A percentile compares a stretch with the other conserved stretches of the same genome.
Evolutionary conservation across 2,329 filamentous ascomycete genomes (phyloP).

Genomic region (Conoideocrella luteorostrata): DNA sequence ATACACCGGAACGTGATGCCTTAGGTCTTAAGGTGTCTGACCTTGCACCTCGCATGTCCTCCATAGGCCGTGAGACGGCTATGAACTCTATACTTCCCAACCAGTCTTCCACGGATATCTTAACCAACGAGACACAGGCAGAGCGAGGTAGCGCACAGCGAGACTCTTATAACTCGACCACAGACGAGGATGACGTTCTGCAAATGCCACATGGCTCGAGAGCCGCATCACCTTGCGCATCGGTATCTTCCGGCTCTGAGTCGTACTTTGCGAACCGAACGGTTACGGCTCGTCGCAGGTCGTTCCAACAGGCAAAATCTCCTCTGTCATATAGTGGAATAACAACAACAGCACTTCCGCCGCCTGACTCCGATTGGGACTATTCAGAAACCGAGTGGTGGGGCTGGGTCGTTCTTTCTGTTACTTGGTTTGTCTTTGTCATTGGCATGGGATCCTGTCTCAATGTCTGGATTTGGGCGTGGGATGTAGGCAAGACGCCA

Average conservation of each 20-base stretch:
- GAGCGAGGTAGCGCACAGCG: slow-evolving; percentile 17
- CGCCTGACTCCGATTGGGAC: slow-evolving; percentile 63
- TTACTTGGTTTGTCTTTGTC: slow-evolving; percentile 95
- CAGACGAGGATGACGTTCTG: slow-evolving; percentile 74
- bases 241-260: slow-evolving; percentile 52
- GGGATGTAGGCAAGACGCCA: slow-evolving; percentile 94
- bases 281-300: slow-evolving; percentile 39
- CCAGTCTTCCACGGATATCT: slow-evolving; percentile 14
- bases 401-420: slow-evolving; percentile 88
- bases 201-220: slow-evolving; percentile 51
- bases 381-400: slow-evolving; percentile 96
- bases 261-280: slow-evolving; percentile 50
- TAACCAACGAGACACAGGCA: slow-evolving; percentile 2
- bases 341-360: slow-evolving; percentile 39
- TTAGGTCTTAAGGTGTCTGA: slow-evolving; percentile 44
- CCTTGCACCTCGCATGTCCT: slow-evolving; percentile 38
- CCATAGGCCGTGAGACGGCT: slow-evolving; percentile 37
- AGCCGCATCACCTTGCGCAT: slow-evolving; percentile 33
- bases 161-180: slow-evolving; percentile 53
- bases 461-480: slow-evolving; percentile 96
- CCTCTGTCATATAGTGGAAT: slow-evolving; percentile 52
- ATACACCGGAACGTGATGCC: slow-evolving; percentile 21
- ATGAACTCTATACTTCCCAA: slow-evolving; percentile 17
- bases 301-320: slow-evolving; percentile 50
- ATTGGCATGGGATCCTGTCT: slow-evolving; percentile 94